Evolutionary conservation across 805 yeast genomes (phyloP).

Genomic region (Barnettozyma vustinii): DNA sequence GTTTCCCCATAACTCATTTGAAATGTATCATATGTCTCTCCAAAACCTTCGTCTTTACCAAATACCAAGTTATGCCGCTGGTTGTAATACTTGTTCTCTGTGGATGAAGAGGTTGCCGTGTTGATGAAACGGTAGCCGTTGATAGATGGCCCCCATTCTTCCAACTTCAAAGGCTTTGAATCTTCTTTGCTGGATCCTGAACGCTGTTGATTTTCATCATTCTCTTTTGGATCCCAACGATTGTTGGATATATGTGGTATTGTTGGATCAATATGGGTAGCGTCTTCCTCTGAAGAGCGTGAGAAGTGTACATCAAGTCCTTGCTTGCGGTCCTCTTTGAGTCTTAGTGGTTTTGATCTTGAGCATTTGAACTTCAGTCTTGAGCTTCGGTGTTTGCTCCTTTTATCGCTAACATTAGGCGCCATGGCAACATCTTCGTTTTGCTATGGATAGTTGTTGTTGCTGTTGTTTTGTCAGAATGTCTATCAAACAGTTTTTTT

Average conservation of each 20-base stretch:
- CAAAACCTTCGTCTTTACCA: background rate
- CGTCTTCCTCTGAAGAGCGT: background rate
- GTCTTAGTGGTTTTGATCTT: background rate
- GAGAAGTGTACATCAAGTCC: background rate
- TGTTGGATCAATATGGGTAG: background rate
- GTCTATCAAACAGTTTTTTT: too few species aligned
- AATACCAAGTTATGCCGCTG: constrained; percentile 6
- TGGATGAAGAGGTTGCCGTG: background rate
- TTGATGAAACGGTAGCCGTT: constrained; percentile 24
- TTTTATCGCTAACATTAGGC: background rate
- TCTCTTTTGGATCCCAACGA: background rate
- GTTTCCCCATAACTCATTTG: constrained; percentile 16
- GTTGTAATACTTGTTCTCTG: constrained; percentile 8
- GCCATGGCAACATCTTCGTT: background rate
- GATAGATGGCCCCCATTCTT: constrained; percentile 26
- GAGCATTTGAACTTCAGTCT: background rate
- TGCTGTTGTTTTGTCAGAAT: too few species aligned
- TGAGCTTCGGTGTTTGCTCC: background rate
- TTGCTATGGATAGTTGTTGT: background rate
- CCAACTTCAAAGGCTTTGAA: background rate
- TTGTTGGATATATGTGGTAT: background rate
- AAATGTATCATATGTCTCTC: background rate
- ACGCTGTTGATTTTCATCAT: background rate
- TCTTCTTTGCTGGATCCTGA: background rate
- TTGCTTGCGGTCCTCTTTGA: background rate